phyloP scores from a whole-genome alignment of 176 grass and related monocot species.

The Oryza longistaminata region DNA sequence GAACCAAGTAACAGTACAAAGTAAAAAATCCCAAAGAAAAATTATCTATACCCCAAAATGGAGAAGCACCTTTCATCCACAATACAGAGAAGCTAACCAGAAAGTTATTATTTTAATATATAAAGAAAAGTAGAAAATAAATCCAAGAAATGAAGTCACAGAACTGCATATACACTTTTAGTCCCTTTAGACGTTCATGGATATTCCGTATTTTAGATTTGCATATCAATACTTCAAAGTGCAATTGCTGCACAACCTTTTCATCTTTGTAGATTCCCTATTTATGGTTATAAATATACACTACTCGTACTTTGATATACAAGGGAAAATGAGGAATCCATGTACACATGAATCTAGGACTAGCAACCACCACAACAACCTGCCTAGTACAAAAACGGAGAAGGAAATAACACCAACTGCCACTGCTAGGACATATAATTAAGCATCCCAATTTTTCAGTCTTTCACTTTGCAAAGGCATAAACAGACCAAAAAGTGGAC shows the following conservation, averaged over 20 bases:
- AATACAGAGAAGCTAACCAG: neutral
- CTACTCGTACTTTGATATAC: conserved; percentile 18
- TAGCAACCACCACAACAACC: conserved; percentile 12
- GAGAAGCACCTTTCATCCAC: neutral
- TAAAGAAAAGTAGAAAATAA: neutral
- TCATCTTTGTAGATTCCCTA: neutral
- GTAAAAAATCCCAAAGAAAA: conserved; percentile 1
- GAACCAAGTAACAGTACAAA: conserved; percentile 8
- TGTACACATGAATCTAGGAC: conserved; percentile 32
- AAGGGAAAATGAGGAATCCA: conserved; percentile 17
- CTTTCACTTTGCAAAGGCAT: conserved; percentile 4
- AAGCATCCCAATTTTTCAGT: conserved; percentile 2
- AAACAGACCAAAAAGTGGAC: conserved; percentile 33
- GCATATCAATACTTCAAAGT: neutral
- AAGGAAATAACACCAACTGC: conserved; percentile 15
- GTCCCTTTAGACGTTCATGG: neutral
- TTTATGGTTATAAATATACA: conserved; percentile 9
- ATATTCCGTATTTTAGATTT: neutral
- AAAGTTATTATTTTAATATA: neutral
- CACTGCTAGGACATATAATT: conserved; percentile 8
- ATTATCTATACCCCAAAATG: neutral
- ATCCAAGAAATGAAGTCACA: neutral
- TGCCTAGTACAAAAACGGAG: neutral
- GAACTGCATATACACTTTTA: neutral
- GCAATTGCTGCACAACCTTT: neutral